Evolutionary conservation across 768 basidiomycete species (phyloP).

Genomic region (Mycena olivaceomarginata): DNA sequence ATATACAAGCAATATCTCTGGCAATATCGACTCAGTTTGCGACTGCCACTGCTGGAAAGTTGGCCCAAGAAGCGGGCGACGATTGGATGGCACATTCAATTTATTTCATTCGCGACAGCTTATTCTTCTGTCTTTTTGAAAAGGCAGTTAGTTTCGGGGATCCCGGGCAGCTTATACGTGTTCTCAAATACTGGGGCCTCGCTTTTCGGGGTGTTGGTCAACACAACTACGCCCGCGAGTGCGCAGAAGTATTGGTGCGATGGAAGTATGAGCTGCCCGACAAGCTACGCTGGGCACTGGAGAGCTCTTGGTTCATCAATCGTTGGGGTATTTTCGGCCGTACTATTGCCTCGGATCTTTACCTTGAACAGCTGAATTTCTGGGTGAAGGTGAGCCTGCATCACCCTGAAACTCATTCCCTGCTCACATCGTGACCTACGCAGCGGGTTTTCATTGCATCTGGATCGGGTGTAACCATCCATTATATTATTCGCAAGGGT

Average conservation of each 20-base stretch:
- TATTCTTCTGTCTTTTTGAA: too few relatives aligned
- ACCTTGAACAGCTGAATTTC: slow-evolving; percentile 54
- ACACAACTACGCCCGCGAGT: slow-evolving; percentile 58
- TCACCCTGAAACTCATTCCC: too few relatives aligned
- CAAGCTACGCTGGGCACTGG: slow-evolving; percentile 38
- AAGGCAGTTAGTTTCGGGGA: too few relatives aligned
- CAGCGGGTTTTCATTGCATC: slow-evolving; percentile 50
- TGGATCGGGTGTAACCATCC: slow-evolving; percentile 38
- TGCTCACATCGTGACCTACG: neutral
- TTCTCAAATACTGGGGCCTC: too few relatives aligned
- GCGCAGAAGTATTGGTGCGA: slow-evolving; percentile 44
- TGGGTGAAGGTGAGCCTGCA: slow-evolving; percentile 53
- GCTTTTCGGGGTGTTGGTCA: too few relatives aligned
- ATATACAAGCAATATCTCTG: slow-evolving; percentile 24
- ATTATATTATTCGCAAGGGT: neutral
- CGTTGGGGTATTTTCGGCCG: slow-evolving; percentile 47
- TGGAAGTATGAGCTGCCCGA: slow-evolving; percentile 47
- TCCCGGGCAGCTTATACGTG: too few relatives aligned
- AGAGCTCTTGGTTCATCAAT: slow-evolving; percentile 29
- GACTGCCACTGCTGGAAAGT: too few relatives aligned
- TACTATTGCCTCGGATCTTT: slow-evolving; percentile 52
- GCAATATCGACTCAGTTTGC: slow-evolving; percentile 9
- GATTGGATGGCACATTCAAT: slow-evolving; percentile 47
- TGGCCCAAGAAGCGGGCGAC: too few relatives aligned
- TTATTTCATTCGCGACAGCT: too few relatives aligned